phyloP scores from a whole-genome alignment of 1,284 basidiomycete genomes.

The Porogramme epimiltina region DNA sequence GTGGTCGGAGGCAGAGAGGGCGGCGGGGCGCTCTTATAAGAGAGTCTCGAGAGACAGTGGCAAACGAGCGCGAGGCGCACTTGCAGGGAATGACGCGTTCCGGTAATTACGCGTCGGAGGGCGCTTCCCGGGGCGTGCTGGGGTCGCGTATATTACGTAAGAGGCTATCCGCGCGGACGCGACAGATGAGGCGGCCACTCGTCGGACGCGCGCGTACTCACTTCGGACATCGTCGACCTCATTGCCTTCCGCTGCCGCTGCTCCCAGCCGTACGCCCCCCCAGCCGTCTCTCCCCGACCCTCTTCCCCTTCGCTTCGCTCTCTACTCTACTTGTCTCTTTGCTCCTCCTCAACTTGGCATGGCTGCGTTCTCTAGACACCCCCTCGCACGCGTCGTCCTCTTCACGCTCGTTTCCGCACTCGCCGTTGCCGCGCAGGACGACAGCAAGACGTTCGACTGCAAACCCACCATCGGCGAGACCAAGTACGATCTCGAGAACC shows the following conservation, averaged over 20 bases:
- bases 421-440: constrained; percentile 38
- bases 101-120: constrained; percentile 24
- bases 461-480: constrained; percentile 44
- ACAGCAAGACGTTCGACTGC: constrained; percentile 52
- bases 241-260: background rate
- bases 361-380: constrained; percentile 25
- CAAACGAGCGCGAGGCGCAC: no score
- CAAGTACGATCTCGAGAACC: constrained; percentile 60
- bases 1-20: background rate
- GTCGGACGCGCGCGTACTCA: constrained; percentile 7
- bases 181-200: background rate
- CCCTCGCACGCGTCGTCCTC: constrained; percentile 31
- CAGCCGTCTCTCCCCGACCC: background rate
- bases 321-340: background rate
- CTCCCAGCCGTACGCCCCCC: no score
- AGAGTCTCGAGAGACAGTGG: constrained; percentile 1
- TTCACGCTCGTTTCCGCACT: constrained; percentile 36
- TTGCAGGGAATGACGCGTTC: constrained; percentile 30
- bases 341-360: constrained; percentile 20
- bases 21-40: background rate
- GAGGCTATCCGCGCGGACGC: constrained; percentile 6
- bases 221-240: background rate
- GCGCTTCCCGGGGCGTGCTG: constrained; percentile 17
- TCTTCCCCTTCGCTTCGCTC: background rate
- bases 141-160: constrained; percentile 41